These are phyloP conservation scores for Leishmania lainsoni DNA, from an alignment of 208 protist species.

Conservation along the genomic window DNA sequence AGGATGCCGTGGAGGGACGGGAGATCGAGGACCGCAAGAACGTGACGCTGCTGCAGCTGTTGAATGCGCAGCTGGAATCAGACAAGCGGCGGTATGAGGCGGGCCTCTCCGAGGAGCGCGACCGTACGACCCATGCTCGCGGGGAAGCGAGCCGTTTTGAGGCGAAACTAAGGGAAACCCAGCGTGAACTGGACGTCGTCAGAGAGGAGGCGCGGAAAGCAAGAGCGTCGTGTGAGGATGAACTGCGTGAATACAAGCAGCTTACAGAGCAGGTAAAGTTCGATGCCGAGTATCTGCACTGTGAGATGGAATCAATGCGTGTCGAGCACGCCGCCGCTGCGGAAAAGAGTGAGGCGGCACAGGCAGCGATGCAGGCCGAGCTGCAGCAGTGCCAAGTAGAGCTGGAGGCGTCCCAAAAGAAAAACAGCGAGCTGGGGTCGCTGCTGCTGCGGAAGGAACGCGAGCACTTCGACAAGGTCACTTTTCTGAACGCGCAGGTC, in stretches of 20 bases:
- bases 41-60: conserved; percentile 81
- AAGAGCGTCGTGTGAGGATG: conserved; percentile 35
- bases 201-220: conserved; percentile 43
- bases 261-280: conserved; percentile 86
- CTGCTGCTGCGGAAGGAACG: conserved; percentile 66
- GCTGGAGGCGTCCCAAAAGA: conserved; percentile 61
- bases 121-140: conserved; percentile 29
- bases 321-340: conserved; percentile 34
- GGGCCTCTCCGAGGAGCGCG: conserved; percentile 53
- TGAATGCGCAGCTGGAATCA: conserved; percentile 82
- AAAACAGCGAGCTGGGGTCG: conserved; percentile 65
- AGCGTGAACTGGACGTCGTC: conserved; percentile 52
- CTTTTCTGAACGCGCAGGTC: conserved; percentile 89
- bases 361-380: conserved; percentile 34
- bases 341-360: conserved; percentile 38
- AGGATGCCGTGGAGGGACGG: conserved; percentile 66
- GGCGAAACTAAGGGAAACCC: conserved; percentile 37
- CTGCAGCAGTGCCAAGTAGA: conserved; percentile 51
- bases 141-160: conserved; percentile 47
- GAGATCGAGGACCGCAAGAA: conserved; percentile 86
- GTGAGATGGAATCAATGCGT: conserved; percentile 62
- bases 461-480: conserved; percentile 87
- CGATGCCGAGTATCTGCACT: conserved; percentile 77
- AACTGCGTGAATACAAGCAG: conserved; percentile 71
- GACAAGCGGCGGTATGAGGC: conserved; percentile 70